Conservation (phyloP, 225 moss, liverwort and hornwort genomes). For the Takakia lepidozioides region DNA sequence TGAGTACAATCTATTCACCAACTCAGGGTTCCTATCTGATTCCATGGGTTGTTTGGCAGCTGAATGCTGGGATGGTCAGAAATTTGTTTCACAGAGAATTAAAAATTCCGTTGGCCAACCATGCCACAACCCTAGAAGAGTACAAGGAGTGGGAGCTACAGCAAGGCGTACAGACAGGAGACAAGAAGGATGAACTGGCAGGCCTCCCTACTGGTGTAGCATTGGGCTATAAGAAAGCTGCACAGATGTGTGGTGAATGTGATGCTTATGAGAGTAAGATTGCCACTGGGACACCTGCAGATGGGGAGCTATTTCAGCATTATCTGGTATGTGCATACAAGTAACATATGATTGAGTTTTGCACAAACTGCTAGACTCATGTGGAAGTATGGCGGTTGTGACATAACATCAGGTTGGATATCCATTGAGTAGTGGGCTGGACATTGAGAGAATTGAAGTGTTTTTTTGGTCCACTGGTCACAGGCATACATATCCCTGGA, state of each 20-base stretch:
- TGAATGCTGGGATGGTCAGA: conserved; percentile 61
- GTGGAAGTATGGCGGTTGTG: no score
- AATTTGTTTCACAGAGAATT: conserved; percentile 77
- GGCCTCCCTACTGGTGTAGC: conserved; percentile 58
- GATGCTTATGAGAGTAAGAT: conserved; percentile 61
- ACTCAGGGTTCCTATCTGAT: conserved; percentile 1
- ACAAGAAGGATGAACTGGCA: conserved; percentile 55
- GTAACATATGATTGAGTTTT: no score
- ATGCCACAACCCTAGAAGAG: conserved; percentile 46
- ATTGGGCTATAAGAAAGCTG: conserved; percentile 62
- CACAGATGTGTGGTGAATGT: conserved; percentile 64
- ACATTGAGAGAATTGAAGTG: no score
- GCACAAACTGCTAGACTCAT: no score
- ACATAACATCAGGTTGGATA: no score
- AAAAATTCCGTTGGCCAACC: conserved; percentile 61
- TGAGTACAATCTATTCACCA: background rate
- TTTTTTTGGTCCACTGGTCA: conserved; percentile 7
- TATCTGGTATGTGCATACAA: conserved; percentile 71
- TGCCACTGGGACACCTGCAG: conserved; percentile 43
- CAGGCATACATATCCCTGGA: conserved; percentile 75
- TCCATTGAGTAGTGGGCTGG: no score
- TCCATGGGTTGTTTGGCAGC: conserved; percentile 28
- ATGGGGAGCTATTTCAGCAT: conserved; percentile 64
- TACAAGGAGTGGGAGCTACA: conserved; percentile 88
- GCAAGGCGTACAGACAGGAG: conserved; percentile 54